Evolutionary conservation across 2,329 filamentous ascomycete species (phyloP).

Genomic region (Penicillium sp.): DNA sequence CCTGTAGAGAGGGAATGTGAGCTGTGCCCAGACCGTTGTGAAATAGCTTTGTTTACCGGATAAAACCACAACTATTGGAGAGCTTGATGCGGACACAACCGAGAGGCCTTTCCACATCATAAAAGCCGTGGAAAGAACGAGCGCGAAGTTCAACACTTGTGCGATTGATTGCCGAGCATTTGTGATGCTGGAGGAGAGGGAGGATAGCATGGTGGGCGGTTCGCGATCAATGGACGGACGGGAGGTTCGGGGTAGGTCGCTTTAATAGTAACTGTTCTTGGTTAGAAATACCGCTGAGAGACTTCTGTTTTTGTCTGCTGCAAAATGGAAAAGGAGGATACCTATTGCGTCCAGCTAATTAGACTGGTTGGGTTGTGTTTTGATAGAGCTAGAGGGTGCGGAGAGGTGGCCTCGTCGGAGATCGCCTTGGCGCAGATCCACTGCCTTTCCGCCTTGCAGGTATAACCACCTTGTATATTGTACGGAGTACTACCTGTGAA

Average conservation of each 20-base stretch:
- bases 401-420: slow-evolving; percentile 17
- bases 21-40: not conserved
- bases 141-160: slow-evolving; percentile 80
- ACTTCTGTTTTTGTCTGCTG: not conserved
- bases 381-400: slow-evolving; percentile 9
- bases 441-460: not conserved
- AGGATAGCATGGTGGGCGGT: slow-evolving; percentile 54
- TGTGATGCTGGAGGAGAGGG: slow-evolving; percentile 47
- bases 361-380: not conserved
- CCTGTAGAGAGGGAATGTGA: not conserved
- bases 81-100: slow-evolving; percentile 64
- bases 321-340: not conserved
- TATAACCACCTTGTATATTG: not conserved
- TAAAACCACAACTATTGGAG: slow-evolving; percentile 58
- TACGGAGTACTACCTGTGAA: not conserved
- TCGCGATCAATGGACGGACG: slow-evolving; percentile 2
- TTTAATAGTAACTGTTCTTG: not conserved
- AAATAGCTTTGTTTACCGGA: slow-evolving; percentile 37
- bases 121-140: slow-evolving; percentile 64
- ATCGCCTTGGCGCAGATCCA: slow-evolving; percentile 9
- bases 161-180: slow-evolving; percentile 72
- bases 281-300: not conserved
- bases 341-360: not conserved
- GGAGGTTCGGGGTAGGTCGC: slow-evolving; percentile 1
- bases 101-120: slow-evolving; percentile 69